Evolutionary conservation across 78 protist species (phyloP), one percentile per base, ranked within the genome.

Genomic region (Cavenderia fasciculata): DNA sequence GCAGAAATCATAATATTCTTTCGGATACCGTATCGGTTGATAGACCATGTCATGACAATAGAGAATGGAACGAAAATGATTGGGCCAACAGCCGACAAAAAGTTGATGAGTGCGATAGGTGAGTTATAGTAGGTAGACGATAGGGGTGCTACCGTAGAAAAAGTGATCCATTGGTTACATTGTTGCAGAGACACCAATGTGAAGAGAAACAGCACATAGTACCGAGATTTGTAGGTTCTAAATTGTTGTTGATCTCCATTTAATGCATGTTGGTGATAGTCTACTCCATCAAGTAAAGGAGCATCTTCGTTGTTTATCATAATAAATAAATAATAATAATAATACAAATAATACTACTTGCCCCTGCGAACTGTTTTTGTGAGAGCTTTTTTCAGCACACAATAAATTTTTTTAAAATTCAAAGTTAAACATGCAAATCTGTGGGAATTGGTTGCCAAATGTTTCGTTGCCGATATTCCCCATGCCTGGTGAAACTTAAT

Each of bases 101-200:
- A 82, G 43, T 82, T 68, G 21, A 82, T 82, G 10, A 5, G 16
- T 1, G 47, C 23, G 11, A 82, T 14, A 23, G 43, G 29, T n/a
- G 59, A 44, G 11, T 68, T 18, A 27, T 82, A 82, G 43, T 36
- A 82, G 25, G 31, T 49, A 16, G 65, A 7, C 3, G 90, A 66
- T 59, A 82, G n/a, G 10, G 38, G 49, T 56, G 78, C 90, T 1
- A 82, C 78, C 29, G 90, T 69, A 0, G 77, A 65, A 54, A 82
- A 82, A 3, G 90, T 82, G 16, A 82, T 82, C 90, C 90, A 82
- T 31, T 56, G 68, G 33, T 82, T 82, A 68, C 90, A 82, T 31
- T 82, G 90, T 31, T 65, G 65, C 18, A 82, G 25, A 8, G 90
- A 82, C 34, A 82, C n/a, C 49, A 82, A 52, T 46, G 40, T 82